Base-by-base conservation (phyloP, 2,329 filamentous ascomycete species). In the Penicillium janthinellum region DNA sequence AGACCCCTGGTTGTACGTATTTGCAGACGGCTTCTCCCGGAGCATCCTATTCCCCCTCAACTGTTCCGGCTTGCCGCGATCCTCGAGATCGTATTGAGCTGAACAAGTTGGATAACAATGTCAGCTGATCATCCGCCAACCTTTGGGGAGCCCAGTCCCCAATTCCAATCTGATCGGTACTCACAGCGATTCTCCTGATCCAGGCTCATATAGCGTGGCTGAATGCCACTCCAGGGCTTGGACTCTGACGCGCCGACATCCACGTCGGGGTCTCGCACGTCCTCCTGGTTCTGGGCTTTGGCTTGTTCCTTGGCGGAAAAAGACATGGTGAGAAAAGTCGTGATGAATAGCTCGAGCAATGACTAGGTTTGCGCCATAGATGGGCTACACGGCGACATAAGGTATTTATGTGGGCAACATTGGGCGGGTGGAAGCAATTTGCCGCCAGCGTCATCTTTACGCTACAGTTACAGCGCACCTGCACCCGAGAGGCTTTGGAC, bases 21-120 rank as follows among this genome's bases (percentile, higher is more conserved):
- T 68, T 6, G 62, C 38, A 1, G 57, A 49, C 1, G 68, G 61
- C 41, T 57, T 54, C 2, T 58, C 57, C 20, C 57, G 65, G 7
- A 64, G 65, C 42, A 65, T 44, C 3, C 62, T 52, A 17, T 67
- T 63, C 4, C 60, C 58, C 7, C 37, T 20, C 12, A 69, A 22
- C 14, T 69, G 48, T n/a, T 70, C 64, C 2, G 58, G 50, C 17
- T 50, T 39, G 35, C 67, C 54, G 12, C 66, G 62, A 10, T 60
- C 63, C 7, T 63, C 62, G n/a, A 58, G 49, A 12, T 70, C 64
- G 39, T 68, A 62, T 17, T 52, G 34, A 22, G 62, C 65, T 64
- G 39, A 12, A 47, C 10, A n/a, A n/a, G 44, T 31, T 10, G 31
- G 2, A 20, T 17, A 31, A 1, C 7, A n/a, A 17, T 22, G 15